phyloP scores from a whole-genome alignment of 208 protist genomes.

The Acanthamoeba healyi region DNA sequence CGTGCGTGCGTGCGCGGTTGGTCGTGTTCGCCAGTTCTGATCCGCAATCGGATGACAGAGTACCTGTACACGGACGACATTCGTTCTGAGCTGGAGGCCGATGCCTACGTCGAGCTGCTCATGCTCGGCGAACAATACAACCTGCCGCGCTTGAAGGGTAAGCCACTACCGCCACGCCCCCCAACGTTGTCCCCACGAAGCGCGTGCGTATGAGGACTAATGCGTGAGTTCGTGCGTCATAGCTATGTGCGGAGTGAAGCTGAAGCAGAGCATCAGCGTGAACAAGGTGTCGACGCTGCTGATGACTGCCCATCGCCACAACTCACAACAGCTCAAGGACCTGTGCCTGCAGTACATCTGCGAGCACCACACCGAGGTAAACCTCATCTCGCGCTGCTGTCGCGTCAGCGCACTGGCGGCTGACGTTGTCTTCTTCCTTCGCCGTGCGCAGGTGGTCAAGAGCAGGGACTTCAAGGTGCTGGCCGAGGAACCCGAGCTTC shows the following conservation, averaged over 20 bases:
- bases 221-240: no score
- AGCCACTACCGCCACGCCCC: no score
- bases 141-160: conserved; percentile 18
- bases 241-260: conserved; percentile 39
- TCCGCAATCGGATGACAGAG: not conserved
- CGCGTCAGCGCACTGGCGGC: not conserved
- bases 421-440: no score
- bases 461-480: conserved; percentile 28
- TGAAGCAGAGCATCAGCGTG: conserved; percentile 59
- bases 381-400: not conserved
- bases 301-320: conserved; percentile 17
- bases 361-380: conserved; percentile 17
- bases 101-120: conserved; percentile 39
- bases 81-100: conserved; percentile 1
- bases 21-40: no score
- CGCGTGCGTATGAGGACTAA: no score
- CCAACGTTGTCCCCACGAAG: no score
- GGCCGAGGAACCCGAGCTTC: conserved; percentile 5
- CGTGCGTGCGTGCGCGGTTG: no score
- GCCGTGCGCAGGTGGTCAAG: not conserved
- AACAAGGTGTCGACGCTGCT: conserved; percentile 35
- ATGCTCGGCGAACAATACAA: conserved; percentile 54
- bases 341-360: conserved; percentile 43
- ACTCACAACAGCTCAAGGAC: conserved; percentile 44
- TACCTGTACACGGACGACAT: conserved; percentile 41